phyloP scores from a whole-genome alignment of 139 green algal genomes.

The Auxenochlorella protothecoides region DNA sequence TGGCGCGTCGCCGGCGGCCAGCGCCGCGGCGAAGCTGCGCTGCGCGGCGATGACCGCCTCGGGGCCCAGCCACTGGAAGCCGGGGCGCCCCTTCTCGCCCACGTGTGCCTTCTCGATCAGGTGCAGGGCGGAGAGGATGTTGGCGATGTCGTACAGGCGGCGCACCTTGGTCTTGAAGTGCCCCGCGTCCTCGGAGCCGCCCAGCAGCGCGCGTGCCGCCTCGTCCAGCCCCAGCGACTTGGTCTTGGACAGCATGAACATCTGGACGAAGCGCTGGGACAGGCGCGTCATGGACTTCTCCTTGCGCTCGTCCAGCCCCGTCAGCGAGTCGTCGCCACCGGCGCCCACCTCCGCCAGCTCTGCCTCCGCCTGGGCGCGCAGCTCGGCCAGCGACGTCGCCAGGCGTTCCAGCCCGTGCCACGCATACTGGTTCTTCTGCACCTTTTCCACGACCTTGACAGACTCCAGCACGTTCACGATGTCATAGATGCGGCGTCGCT shows the following conservation, averaged over 20 bases:
- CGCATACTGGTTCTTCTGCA: conserved; percentile 68
- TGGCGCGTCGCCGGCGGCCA: too few species aligned
- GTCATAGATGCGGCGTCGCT: conserved; percentile 86
- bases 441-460: conserved; percentile 85
- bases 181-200: conserved; percentile 12
- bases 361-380: background rate
- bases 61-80: conserved; percentile 33
- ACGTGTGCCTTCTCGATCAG: conserved; percentile 43
- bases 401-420: background rate
- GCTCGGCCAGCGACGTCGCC: background rate
- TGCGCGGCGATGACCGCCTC: conserved; percentile 1
- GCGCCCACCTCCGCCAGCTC: conserved; percentile 1
- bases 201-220: conserved; percentile 31
- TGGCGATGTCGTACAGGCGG: conserved; percentile 68
- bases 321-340: background rate
- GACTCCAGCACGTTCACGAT: conserved; percentile 95
- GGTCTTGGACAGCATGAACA: conserved; percentile 32
- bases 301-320: conserved; percentile 16
- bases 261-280: conserved; percentile 44
- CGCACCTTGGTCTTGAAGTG: conserved; percentile 56
- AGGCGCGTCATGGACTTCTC: conserved; percentile 50
- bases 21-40: too few species aligned
- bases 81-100: conserved; percentile 30
- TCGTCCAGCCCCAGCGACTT: conserved; percentile 33
- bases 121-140: conserved; percentile 45